Percentiles rank a stretch among this genome's conserved stretches.
These are phyloP conservation scores for Nemania diffusa DNA, from an alignment of 2,329 filamentous ascomycete genomes.

Conservation along the genomic window DNA sequence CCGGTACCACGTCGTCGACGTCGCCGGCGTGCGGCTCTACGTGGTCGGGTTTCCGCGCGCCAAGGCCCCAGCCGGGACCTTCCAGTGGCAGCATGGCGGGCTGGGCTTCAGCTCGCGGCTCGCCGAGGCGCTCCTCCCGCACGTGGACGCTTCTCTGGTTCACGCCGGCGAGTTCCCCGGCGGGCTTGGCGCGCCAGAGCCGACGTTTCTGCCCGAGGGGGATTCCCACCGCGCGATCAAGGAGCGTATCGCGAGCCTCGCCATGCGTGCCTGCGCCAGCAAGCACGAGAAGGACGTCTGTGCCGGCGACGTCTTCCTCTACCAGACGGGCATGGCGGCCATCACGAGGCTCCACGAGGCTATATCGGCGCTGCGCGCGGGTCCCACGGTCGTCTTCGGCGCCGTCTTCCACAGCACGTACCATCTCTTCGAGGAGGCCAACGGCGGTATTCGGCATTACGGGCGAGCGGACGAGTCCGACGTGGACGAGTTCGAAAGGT, in stretches of 20 bases:
- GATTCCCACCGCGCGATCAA: constrained; percentile 53
- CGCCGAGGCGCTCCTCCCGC: constrained; percentile 56
- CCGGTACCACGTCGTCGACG: constrained; percentile 54
- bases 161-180: constrained; percentile 49
- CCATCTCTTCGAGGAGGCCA: constrained; percentile 58
- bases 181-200: constrained; percentile 42
- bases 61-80: constrained; percentile 52
- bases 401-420: constrained; percentile 63
- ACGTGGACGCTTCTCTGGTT: constrained; percentile 49
- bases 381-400: constrained; percentile 58
- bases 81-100: constrained; percentile 60
- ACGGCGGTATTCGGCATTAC: constrained; percentile 59
- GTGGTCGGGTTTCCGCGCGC: constrained; percentile 54
- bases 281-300: constrained; percentile 41
- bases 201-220: constrained; percentile 54
- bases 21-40: constrained; percentile 57
- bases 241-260: constrained; percentile 54
- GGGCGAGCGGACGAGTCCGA: constrained; percentile 55
- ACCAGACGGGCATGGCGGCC: constrained; percentile 62
- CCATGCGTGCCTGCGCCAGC: constrained; percentile 55
- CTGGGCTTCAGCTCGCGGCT: constrained; percentile 59
- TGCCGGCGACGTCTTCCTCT: constrained; percentile 61
- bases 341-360: constrained; percentile 57
- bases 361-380: constrained; percentile 50
- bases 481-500: constrained; percentile 57